phyloP scores from a whole-genome alignment of 129 eudicot genomes.

The Silybum marianum region DNA sequence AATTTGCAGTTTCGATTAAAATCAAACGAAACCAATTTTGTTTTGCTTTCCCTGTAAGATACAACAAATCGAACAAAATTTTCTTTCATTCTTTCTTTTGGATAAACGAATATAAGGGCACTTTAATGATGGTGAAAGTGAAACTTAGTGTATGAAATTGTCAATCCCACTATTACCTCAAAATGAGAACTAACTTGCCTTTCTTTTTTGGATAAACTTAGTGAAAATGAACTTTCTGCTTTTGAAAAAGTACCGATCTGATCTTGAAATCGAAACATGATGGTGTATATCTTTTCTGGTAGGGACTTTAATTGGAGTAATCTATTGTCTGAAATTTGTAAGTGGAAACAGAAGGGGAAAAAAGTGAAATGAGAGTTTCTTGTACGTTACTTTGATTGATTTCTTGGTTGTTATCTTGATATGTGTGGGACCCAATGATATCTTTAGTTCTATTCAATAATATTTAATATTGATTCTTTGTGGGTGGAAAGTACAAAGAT shows the following conservation, averaged over 20 bases:
- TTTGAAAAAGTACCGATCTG: background rate
- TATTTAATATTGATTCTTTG: constrained; percentile 7
- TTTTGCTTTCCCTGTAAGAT: background rate
- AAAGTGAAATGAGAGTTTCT: constrained; percentile 16
- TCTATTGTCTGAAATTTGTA: background rate
- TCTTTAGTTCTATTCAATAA: background rate
- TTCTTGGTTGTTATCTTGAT: constrained; percentile 24
- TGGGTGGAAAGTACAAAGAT: constrained; percentile 27
- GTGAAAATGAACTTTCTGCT: background rate
- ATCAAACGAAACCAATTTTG: background rate
- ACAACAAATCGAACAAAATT: background rate
- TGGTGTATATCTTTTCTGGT: constrained; percentile 8
- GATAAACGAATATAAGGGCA: background rate
- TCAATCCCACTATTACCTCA: background rate
- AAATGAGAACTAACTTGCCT: background rate
- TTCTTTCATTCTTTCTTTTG: background rate
- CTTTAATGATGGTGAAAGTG: background rate
- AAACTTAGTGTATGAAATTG: background rate
- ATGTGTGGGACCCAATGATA: constrained; percentile 23
- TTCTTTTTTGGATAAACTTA: too few species aligned
- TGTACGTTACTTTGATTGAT: constrained; percentile 20
- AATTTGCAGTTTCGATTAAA: background rate
- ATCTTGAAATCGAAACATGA: background rate
- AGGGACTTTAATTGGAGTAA: background rate
- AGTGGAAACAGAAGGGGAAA: constrained; percentile 16